Base-by-base conservation (phyloP, 1,139 yeast genomes). In the Geotrichum histeridarum region DNA sequence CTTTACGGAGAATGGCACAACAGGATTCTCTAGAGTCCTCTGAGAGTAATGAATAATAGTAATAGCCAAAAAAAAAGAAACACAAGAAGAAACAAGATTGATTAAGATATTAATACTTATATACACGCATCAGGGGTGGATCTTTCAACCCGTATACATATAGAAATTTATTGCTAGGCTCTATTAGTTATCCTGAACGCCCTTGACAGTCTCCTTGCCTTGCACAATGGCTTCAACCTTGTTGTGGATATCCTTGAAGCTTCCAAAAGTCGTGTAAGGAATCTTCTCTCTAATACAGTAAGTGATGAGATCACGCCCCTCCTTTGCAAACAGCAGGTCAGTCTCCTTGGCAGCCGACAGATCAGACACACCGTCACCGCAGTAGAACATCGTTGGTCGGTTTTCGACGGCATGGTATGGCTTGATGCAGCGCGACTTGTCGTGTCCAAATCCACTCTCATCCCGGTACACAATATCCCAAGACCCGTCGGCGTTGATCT, bases 311-410 rank as follows among this genome's bases (percentile, higher is more conserved):
- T 93, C 99, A 64, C 86, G 83, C 47, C 97, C 99, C 61, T 82
- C 82, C 73, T 90, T 93, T 53, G 99, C 99, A 71, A 93, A 93
- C 62, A 93, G 75, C 64, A 91, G 76, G 70, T 93, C 91, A 50
- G 99, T 90, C 70, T 93, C 97, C 67, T 86, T 84, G 33, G 98
- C 98, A 31, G 99, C 99, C 58, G 90, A 82, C 62, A 93, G 76
- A 70, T 93, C 99, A 54, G 95, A 84, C 31, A 93, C 96, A 58
- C 99, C 99, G 69, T 93, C 99, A 55, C 99, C 99, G 67, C 95
- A 88, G 75, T 93, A 93, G 69, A 91, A 87, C 63, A 90, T 76
- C 45, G 76, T 74, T 8, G 93, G 90, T 57, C 79, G 60, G 22
- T 50, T 70, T 2, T 60, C 65, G 55, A 73, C 72, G 66, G 64